These are phyloP conservation scores for Aegilops sharonensis DNA, from an alignment of 176 grass and related monocot genomes.

Conservation along the genomic window DNA sequence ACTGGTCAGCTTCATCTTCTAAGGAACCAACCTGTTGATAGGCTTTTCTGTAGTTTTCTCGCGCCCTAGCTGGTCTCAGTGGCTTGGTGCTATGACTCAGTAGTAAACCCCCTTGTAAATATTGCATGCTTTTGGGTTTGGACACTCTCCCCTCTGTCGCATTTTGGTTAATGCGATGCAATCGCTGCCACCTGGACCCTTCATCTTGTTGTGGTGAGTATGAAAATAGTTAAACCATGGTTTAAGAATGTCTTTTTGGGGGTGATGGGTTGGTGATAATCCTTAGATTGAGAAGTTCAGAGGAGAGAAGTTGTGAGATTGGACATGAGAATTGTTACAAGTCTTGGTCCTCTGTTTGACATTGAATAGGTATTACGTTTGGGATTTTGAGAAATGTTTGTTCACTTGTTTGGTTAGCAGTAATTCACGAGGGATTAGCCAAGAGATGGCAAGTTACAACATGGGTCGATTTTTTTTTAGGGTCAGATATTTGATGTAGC, in stretches of 20 bases:
- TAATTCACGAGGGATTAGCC: too few species aligned
- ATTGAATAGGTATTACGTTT: too few species aligned
- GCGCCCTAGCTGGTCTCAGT: not conserved
- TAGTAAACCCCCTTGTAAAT: slow-evolving; percentile 23
- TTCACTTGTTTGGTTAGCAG: too few species aligned
- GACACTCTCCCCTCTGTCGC: not conserved
- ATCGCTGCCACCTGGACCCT: not conserved
- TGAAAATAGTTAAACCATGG: too few species aligned
- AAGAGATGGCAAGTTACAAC: too few species aligned
- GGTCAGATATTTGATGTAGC: too few species aligned
- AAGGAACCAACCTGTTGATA: slow-evolving; percentile 5
- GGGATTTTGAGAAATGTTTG: too few species aligned
- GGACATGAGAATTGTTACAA: too few species aligned
- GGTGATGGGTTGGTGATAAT: not conserved
- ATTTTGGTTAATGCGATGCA: not conserved
- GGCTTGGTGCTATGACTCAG: not conserved
- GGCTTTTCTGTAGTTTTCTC: not conserved
- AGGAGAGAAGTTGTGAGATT: too few species aligned
- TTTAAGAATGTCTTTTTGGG: too few species aligned
- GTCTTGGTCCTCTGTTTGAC: too few species aligned
- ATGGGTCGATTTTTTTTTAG: too few species aligned
- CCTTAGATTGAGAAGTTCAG: not conserved
- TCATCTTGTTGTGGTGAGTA: not conserved
- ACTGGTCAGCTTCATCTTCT: not conserved
- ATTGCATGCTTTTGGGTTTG: not conserved